Percentiles rank a stretch among this genome's conserved stretches.
Evolutionary conservation across 192 early-diverging fungal species (phyloP).

Genomic region (Umbelopsis sp.): DNA sequence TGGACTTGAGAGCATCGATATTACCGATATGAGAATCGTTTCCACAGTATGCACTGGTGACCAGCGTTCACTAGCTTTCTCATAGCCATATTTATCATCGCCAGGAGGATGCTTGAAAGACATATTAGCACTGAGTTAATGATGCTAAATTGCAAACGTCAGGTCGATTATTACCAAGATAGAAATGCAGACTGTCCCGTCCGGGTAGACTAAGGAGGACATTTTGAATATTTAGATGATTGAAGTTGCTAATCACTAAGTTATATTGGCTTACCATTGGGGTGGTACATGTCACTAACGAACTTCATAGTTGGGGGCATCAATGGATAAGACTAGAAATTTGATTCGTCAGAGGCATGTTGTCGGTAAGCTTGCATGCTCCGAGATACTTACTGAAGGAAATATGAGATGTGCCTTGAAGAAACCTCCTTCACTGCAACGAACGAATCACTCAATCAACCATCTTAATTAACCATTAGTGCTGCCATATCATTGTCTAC

Average conservation of each 20-base stretch:
- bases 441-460: slow-evolving; percentile 1
- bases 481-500: slow-evolving; percentile 28
- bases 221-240: slow-evolving; percentile 6
- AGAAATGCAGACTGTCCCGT: slow-evolving; percentile 95
- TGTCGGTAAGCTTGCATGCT: neutral
- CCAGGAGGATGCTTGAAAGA: slow-evolving; percentile 64
- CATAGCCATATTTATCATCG: slow-evolving; percentile 94
- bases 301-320: slow-evolving; percentile 92
- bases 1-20: slow-evolving; percentile 89
- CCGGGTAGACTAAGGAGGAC: slow-evolving; percentile 65
- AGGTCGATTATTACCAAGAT: slow-evolving; percentile 71
- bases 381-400: slow-evolving; percentile 46
- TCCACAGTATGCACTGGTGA: slow-evolving; percentile 95
- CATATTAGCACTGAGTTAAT: neutral
- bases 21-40: slow-evolving; percentile 87
- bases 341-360: slow-evolving; percentile 16
- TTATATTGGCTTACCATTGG: slow-evolving; percentile 64
- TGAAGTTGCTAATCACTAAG: neutral
- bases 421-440: slow-evolving; percentile 86
- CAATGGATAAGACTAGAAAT: slow-evolving; percentile 74
- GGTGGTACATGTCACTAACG: slow-evolving; percentile 89
- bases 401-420: slow-evolving; percentile 84
- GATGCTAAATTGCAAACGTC: neutral
- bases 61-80: slow-evolving; percentile 90
- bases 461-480: neutral